phyloP scores from a whole-genome alignment of 2,329 filamentous ascomycete genomes.

The Diplodia sapinea region DNA sequence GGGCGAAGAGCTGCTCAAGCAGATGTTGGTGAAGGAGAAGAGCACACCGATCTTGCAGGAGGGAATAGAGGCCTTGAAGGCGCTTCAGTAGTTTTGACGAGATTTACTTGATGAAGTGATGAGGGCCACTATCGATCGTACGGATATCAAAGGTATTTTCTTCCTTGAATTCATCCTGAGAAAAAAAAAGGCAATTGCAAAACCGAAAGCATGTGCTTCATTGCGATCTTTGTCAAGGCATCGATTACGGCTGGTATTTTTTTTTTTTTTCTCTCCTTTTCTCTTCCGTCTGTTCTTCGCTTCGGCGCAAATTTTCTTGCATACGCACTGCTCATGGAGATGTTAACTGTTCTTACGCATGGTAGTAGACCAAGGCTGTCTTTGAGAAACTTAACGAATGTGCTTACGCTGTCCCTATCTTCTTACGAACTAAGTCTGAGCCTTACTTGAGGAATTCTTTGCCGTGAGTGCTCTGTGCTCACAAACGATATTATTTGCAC shows the following conservation, averaged over 20 bases:
- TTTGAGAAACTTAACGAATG: neutral
- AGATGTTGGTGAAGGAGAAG: slow-evolving; percentile 70
- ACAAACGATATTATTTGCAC: neutral
- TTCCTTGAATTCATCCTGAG: neutral
- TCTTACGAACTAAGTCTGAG: neutral
- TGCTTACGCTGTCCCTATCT: neutral
- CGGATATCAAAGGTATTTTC: neutral
- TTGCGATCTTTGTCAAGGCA: neutral
- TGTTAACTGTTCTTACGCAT: neutral
- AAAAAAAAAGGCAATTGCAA: slow-evolving; percentile 3
- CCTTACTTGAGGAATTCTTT: neutral
- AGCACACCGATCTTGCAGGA: slow-evolving; percentile 73
- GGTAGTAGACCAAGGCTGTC: neutral
- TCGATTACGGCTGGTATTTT: neutral
- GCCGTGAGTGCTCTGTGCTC: too few species aligned
- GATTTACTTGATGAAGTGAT: neutral
- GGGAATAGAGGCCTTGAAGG: slow-evolving; percentile 75
- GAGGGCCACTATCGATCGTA: neutral
- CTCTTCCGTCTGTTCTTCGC: neutral
- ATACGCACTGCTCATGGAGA: neutral
- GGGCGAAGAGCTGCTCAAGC: slow-evolving; percentile 72
- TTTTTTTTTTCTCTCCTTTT: neutral
- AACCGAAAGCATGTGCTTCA: neutral
- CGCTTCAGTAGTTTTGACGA: slow-evolving; percentile 56
- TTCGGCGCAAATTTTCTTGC: neutral